Conservation (phyloP, 495 filamentous ascomycete species). For the Hamigera avellanea region DNA sequence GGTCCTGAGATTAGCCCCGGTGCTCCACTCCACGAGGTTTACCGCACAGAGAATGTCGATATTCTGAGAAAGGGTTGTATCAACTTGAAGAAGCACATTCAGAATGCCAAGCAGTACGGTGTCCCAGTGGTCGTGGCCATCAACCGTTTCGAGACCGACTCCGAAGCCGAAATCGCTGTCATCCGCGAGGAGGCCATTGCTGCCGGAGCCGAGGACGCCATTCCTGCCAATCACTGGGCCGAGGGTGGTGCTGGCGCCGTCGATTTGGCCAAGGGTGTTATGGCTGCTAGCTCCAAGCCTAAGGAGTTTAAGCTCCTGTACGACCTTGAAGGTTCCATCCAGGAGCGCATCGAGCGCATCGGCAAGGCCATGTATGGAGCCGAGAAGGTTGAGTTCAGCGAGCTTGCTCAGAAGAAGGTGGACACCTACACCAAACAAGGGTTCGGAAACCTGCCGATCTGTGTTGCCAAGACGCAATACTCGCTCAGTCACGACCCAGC, state of each 20-base stretch:
- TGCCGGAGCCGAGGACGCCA: conserved; percentile 87
- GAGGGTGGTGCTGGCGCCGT: conserved; percentile 88
- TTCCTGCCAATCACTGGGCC: conserved; percentile 93
- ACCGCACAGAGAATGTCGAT: conserved; percentile 87
- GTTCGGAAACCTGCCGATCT: conserved; percentile 85
- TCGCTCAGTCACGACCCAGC: conserved; percentile 87
- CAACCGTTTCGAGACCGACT: conserved; percentile 92
- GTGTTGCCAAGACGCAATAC: conserved; percentile 97
- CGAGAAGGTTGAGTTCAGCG: conserved; percentile 80
- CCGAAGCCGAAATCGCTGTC: conserved; percentile 79
- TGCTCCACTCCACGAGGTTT: conserved; percentile 68
- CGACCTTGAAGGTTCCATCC: conserved; percentile 62
- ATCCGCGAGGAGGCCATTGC: conserved; percentile 84
- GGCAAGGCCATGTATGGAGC: conserved; percentile 91
- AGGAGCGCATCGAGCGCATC: conserved; percentile 87
- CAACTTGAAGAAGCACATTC: conserved; percentile 88
- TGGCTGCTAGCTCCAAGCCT: conserved; percentile 68
- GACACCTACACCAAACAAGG: conserved; percentile 90
- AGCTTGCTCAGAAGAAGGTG: conserved; percentile 89
- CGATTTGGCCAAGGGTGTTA: conserved; percentile 78
- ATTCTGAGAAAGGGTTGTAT: conserved; percentile 80
- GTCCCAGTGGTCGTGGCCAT: conserved; percentile 96
- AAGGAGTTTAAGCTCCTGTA: conserved; percentile 91
- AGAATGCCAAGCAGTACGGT: conserved; percentile 77
- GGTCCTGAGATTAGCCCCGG: conserved; percentile 86